A percentile compares a stretch with the other conserved stretches of the same genome.
Conservation (phyloP, 805 yeast genomes). For the Candida insectalens region DNA sequence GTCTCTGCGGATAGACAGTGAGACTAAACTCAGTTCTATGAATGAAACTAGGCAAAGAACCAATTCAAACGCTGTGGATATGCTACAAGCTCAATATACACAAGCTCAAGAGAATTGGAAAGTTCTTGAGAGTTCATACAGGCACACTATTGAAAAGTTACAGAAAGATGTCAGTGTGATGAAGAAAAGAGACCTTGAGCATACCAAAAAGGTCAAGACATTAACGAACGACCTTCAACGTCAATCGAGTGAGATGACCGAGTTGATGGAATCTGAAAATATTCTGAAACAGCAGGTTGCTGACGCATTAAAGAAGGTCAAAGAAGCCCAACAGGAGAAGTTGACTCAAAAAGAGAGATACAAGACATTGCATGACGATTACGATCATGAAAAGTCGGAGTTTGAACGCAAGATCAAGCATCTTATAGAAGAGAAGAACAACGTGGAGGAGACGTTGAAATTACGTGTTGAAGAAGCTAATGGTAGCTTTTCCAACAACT, state of each 20-base stretch:
- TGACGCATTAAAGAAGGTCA: not conserved
- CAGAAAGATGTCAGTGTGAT: conserved; percentile 35
- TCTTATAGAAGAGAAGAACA: conserved; percentile 20
- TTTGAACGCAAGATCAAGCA: conserved; percentile 17
- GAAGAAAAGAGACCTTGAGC: conserved; percentile 20
- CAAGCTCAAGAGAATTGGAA: conserved; percentile 79
- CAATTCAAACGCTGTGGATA: conserved; percentile 23
- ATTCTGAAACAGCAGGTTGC: conserved; percentile 16
- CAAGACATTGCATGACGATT: conserved; percentile 17
- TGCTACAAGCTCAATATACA: conserved; percentile 61
- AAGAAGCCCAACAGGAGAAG: not conserved
- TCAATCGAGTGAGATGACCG: conserved; percentile 19
- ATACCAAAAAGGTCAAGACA: conserved; percentile 19
- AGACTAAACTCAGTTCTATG: conserved; percentile 17
- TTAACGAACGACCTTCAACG: conserved; percentile 28
- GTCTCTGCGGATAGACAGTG: conserved; percentile 51
- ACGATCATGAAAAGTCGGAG: conserved; percentile 15
- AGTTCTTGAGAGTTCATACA: conserved; percentile 59
- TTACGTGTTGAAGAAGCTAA: conserved; percentile 5
- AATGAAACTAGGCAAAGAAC: not conserved
- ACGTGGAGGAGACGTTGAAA: conserved; percentile 9
- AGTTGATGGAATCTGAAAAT: conserved; percentile 15
- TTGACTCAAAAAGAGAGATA: not conserved
- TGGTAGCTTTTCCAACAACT: conserved; percentile 1
- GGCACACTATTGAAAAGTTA: conserved; percentile 33